Percentiles rank a stretch among this genome's conserved stretches.
Conservation (phyloP, 208 protist genomes). For the Jaenimonas drosophilae region DNA sequence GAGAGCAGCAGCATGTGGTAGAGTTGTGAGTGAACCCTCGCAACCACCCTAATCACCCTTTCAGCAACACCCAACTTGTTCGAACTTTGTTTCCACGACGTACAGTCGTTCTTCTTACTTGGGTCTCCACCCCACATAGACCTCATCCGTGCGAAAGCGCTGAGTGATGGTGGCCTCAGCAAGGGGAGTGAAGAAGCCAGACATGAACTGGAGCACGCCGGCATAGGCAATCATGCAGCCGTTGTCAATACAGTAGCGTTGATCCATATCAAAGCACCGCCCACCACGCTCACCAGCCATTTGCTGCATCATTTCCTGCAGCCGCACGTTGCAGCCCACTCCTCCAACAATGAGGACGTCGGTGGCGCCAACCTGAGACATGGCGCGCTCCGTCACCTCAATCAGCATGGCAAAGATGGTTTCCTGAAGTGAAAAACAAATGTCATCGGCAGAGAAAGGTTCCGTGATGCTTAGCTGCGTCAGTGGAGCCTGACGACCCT, state of each 20-base stretch:
- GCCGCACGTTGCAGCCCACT: slow-evolving; percentile 97
- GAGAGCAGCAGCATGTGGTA: no score
- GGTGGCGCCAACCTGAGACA: slow-evolving; percentile 93
- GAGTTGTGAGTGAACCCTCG: no score
- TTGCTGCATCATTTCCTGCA: slow-evolving; percentile 95
- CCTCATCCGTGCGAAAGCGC: slow-evolving; percentile 94
- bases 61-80: no score
- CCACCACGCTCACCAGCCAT: slow-evolving; percentile 91
- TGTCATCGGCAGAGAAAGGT: slow-evolving; percentile 87
- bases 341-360: slow-evolving; percentile 99
- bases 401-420: slow-evolving; percentile 99
- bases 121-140: slow-evolving; percentile 90
- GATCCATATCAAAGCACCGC: slow-evolving; percentile 91
- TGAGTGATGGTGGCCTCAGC: slow-evolving; percentile 72
- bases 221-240: slow-evolving; percentile 99
- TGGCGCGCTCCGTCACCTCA: slow-evolving; percentile 99
- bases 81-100: slow-evolving; percentile 1
- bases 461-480: slow-evolving; percentile 33
- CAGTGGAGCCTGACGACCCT: slow-evolving; percentile 13
- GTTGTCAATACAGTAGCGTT: slow-evolving; percentile 99
- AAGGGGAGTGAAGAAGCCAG: slow-evolving; percentile 67
- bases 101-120: slow-evolving; percentile 10
- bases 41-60: no score
- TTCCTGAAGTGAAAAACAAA: slow-evolving; percentile 99
- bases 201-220: slow-evolving; percentile 86